Conservation (phyloP, 441 rosid genomes). For the Erodium chrysanthum region DNA sequence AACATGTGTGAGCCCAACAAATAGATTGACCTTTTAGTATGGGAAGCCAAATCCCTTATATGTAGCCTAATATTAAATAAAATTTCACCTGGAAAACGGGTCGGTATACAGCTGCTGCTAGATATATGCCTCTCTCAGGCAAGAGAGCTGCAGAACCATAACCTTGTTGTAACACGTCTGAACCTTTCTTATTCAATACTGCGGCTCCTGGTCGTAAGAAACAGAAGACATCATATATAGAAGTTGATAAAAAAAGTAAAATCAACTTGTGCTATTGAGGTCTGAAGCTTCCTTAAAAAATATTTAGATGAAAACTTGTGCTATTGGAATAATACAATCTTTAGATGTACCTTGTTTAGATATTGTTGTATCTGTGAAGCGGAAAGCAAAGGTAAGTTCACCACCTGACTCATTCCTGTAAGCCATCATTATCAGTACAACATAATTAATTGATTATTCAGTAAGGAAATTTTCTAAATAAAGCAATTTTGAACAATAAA, state of each 20-base stretch:
- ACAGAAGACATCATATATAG: constrained; percentile 2
- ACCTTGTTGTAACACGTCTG: constrained; percentile 73
- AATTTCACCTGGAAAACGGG: constrained; percentile 68
- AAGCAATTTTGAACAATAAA: too few species aligned
- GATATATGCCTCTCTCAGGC: constrained; percentile 97
- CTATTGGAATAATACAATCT: constrained; percentile 11
- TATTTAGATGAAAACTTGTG: too few species aligned
- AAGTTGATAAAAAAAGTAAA: not conserved
- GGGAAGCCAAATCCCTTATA: not conserved
- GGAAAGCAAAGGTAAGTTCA: constrained; percentile 83
- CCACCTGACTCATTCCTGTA: constrained; percentile 83
- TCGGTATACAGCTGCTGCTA: constrained; percentile 86
- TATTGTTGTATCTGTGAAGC: constrained; percentile 79
- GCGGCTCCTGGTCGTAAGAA: constrained; percentile 21
- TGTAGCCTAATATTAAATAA: not conserved
- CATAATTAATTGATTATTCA: too few species aligned
- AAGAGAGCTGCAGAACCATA: constrained; percentile 92
- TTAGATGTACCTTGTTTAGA: constrained; percentile 75
- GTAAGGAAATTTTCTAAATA: too few species aligned
- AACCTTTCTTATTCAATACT: constrained; percentile 33
- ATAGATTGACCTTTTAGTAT: not conserved
- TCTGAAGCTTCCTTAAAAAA: too few species aligned
- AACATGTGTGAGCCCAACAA: not conserved
- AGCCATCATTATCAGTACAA: constrained; percentile 1
- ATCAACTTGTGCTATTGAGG: too few species aligned